These are phyloP conservation scores for Epichloe brachyelytri DNA, from an alignment of 2,329 filamentous ascomycete genomes.

Conservation along the genomic window DNA sequence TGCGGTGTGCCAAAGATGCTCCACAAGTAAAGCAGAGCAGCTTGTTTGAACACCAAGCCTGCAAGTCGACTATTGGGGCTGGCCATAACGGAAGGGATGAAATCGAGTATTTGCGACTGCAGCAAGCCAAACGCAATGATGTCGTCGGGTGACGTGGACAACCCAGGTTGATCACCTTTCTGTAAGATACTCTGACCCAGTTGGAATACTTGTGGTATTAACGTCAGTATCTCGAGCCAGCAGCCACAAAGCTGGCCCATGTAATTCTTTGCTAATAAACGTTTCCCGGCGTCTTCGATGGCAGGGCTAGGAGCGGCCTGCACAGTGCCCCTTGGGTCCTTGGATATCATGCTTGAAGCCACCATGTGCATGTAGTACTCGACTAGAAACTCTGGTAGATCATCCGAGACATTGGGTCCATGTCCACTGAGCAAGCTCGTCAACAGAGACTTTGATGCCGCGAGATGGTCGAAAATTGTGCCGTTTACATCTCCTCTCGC, in stretches of 20 bases:
- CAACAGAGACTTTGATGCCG: slow-evolving; percentile 29
- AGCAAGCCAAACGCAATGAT: slow-evolving; percentile 30
- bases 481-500: slow-evolving; percentile 32
- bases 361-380: slow-evolving; percentile 36
- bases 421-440: slow-evolving; percentile 22
- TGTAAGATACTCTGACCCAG: slow-evolving; percentile 27
- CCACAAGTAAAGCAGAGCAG: slow-evolving; percentile 29
- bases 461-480: slow-evolving; percentile 31
- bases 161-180: background rate
- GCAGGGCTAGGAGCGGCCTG: slow-evolving; percentile 19
- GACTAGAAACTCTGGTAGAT: slow-evolving; percentile 31
- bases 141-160: slow-evolving; percentile 22
- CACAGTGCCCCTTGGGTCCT: slow-evolving; percentile 18
- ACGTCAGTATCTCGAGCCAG: slow-evolving; percentile 25
- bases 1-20: slow-evolving; percentile 20
- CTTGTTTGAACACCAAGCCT: slow-evolving; percentile 31
- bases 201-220: slow-evolving; percentile 28
- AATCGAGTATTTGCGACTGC: slow-evolving; percentile 27
- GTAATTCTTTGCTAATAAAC: slow-evolving; percentile 19
- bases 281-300: slow-evolving; percentile 18
- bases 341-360: slow-evolving; percentile 33
- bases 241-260: slow-evolving; percentile 25
- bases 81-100: slow-evolving; percentile 23
- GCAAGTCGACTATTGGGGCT: slow-evolving; percentile 25
- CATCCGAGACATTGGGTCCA: slow-evolving; percentile 19